A percentile compares a stretch with the other conserved stretches of the same genome.
Evolutionary conservation across 2,329 filamentous ascomycete genomes (phyloP).

Genomic region (Fusarium equiseti): DNA sequence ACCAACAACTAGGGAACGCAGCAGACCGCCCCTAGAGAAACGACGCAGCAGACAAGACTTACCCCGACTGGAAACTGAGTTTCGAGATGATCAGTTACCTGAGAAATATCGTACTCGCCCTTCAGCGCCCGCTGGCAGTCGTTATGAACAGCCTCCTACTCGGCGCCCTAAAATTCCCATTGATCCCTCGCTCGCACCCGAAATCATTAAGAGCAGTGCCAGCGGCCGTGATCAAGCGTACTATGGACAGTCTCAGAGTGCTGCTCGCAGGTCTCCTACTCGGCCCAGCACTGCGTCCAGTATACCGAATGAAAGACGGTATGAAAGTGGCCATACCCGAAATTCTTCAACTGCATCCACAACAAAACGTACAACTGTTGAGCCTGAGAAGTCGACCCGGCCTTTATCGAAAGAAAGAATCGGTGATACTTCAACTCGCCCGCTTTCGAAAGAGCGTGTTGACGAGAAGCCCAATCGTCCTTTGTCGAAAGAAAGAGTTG

Average conservation of each 20-base stretch:
- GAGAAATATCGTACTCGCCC: conserved; percentile 55
- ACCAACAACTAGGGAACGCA: conserved; percentile 33
- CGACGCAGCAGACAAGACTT: conserved; percentile 56
- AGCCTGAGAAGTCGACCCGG: conserved; percentile 46
- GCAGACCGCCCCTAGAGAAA: conserved; percentile 44
- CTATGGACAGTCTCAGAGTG: conserved; percentile 37
- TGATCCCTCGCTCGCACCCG: conserved; percentile 57
- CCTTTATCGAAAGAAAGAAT: conserved; percentile 51
- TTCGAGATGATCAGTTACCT: conserved; percentile 45
- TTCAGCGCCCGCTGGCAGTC: conserved; percentile 49
- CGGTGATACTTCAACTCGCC: conserved; percentile 43
- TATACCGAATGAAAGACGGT: conserved; percentile 46
- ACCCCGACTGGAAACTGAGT: conserved; percentile 60
- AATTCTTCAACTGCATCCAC: conserved; percentile 47
- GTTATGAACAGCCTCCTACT: conserved; percentile 50
- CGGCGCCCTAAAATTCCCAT: conserved; percentile 46
- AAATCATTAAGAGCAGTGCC: conserved; percentile 56
- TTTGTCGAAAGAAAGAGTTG: conserved; percentile 50
- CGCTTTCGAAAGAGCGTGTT: conserved; percentile 51
- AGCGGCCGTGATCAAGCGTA: conserved; percentile 60
- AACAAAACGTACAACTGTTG: conserved; percentile 47
- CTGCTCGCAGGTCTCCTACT: conserved; percentile 44
- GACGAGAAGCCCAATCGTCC: conserved; percentile 45
- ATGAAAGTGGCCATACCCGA: conserved; percentile 42
- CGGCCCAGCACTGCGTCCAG: conserved; percentile 49